Evolutionary conservation across 805 yeast species (phyloP).

Genomic region (Kodamaea neixiangensis): DNA sequence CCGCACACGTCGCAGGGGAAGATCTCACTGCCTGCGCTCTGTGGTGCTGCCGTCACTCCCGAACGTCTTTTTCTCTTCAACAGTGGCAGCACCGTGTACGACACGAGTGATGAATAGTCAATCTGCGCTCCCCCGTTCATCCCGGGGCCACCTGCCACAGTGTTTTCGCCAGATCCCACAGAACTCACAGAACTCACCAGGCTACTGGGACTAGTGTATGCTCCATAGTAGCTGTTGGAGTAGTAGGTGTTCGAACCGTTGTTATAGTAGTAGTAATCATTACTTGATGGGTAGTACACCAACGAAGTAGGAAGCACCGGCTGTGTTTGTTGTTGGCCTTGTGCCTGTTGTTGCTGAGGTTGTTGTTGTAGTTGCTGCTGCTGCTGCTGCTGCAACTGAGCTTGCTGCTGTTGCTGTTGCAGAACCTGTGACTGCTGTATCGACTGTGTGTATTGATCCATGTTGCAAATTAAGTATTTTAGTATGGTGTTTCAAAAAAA

Average conservation of each 20-base stretch:
- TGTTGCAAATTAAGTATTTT: constrained; percentile 2
- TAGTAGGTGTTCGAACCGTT: constrained; percentile 7
- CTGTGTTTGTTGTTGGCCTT: not conserved
- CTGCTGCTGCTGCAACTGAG: not conserved
- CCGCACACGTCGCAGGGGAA: constrained; percentile 47
- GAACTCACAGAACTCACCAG: constrained; percentile 6
- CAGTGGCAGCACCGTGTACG: constrained; percentile 34
- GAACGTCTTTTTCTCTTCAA: constrained; percentile 21
- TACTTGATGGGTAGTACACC: constrained; percentile 7
- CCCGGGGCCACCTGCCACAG: constrained; percentile 2
- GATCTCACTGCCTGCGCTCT: constrained; percentile 10
- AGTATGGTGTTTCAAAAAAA: not conserved
- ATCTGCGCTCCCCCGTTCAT: constrained; percentile 16
- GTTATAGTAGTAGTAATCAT: constrained; percentile 13
- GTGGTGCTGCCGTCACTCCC: not conserved
- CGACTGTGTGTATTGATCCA: not conserved
- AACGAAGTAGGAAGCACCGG: constrained; percentile 4
- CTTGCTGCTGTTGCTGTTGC: not conserved
- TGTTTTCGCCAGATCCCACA: not conserved
- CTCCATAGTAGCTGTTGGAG: constrained; percentile 7
- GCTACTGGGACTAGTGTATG: constrained; percentile 8
- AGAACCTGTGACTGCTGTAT: constrained; percentile 1
- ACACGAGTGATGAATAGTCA: constrained; percentile 37
- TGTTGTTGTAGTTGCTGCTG: constrained; percentile 4
- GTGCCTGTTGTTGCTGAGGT: not conserved